A percentile compares a stretch with the other conserved stretches of the same genome.
Conservation (phyloP, 1,139 yeast genomes). For the Nakaseomyces delphensis region DNA sequence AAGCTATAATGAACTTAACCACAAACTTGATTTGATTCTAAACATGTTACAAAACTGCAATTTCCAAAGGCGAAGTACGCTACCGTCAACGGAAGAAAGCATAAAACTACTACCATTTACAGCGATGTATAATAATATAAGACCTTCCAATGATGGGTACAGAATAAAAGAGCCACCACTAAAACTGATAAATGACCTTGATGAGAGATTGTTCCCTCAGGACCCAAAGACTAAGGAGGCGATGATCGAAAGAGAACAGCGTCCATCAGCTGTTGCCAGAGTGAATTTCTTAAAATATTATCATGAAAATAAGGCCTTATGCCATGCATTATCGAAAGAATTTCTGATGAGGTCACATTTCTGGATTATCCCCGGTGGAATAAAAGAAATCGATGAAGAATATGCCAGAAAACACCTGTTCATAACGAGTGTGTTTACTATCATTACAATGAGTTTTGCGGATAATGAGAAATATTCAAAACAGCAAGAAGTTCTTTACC, state of each 20-base stretch:
- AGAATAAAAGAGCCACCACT: constrained; percentile 34
- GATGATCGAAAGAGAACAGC: constrained; percentile 31
- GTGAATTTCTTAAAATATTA: constrained; percentile 37
- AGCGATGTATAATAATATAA: constrained; percentile 4
- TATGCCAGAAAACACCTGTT: constrained; percentile 42
- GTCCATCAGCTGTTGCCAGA: constrained; percentile 32
- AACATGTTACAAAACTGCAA: background rate
- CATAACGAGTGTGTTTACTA: constrained; percentile 42
- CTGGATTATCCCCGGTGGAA: constrained; percentile 50
- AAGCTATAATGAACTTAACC: constrained; percentile 3
- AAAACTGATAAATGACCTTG: constrained; percentile 36
- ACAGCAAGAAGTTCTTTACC: constrained; percentile 38
- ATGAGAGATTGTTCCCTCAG: constrained; percentile 34
- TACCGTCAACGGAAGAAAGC: background rate
- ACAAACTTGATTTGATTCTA: constrained; percentile 6
- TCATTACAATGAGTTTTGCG: constrained; percentile 44
- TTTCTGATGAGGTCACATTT: constrained; percentile 42
- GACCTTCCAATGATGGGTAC: constrained; percentile 14
- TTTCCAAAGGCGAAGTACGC: background rate
- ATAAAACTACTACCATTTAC: constrained; percentile 2
- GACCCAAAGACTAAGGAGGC: constrained; percentile 23
- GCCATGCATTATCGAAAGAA: constrained; percentile 36
- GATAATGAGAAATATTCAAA: constrained; percentile 39
- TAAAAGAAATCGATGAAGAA: constrained; percentile 35
- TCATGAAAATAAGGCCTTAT: constrained; percentile 33